A percentile compares a stretch with the other conserved stretches of the same genome.
Conservation (phyloP, 2,329 filamentous ascomycete species). For the Arthrinium phaeospermum region DNA sequence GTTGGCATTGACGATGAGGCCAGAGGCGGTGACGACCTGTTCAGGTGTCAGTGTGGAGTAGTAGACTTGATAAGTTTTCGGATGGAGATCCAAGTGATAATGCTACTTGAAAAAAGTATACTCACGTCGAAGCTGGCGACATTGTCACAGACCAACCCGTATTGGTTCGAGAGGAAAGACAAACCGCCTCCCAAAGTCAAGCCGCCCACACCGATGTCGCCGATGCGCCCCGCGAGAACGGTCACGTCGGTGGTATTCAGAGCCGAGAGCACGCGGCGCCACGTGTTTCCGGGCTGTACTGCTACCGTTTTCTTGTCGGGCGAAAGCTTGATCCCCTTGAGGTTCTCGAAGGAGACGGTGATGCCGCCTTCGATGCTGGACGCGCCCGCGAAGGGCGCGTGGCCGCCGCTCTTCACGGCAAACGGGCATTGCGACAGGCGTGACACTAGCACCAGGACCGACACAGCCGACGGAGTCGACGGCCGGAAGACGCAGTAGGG, state of each 20-base stretch:
- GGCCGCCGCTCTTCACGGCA: slow-evolving; percentile 42
- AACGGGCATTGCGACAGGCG: slow-evolving; percentile 38
- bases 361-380: slow-evolving; percentile 29
- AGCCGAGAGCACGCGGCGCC: slow-evolving; percentile 30
- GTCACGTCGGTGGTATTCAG: slow-evolving; percentile 24
- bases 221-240: slow-evolving; percentile 33
- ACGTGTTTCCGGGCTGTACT: slow-evolving; percentile 37
- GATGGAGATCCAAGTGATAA: too few relatives aligned
- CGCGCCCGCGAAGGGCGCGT: slow-evolving; percentile 32
- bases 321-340: slow-evolving; percentile 36
- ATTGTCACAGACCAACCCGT: slow-evolving; percentile 52
- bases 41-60: not conserved
- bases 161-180: slow-evolving; percentile 30
- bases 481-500: not conserved
- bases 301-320: slow-evolving; percentile 34
- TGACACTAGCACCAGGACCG: not conserved
- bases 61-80: too few relatives aligned
- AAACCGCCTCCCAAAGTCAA: slow-evolving; percentile 34
- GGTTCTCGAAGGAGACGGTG: slow-evolving; percentile 31
- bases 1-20: slow-evolving; percentile 8
- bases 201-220: slow-evolving; percentile 34
- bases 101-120: not conserved
- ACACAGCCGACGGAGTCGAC: not conserved
- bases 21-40: not conserved
- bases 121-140: slow-evolving; percentile 44